Percentiles rank a stretch among this genome's conserved stretches.
Conservation (phyloP, 208 protist genomes). For the Porcisia hertigi region DNA sequence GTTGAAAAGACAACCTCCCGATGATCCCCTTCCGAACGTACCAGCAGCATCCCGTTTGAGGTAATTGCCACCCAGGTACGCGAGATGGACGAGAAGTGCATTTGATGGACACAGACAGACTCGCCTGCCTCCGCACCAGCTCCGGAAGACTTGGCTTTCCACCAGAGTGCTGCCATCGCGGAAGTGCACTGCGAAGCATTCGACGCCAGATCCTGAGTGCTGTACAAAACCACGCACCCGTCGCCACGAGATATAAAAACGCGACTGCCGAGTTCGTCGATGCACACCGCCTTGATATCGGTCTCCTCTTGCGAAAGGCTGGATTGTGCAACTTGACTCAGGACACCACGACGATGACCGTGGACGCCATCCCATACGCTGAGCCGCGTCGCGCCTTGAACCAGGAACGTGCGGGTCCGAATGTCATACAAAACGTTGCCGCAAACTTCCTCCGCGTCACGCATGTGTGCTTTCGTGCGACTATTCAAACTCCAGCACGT, state of each 20-base stretch:
- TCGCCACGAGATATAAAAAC: conserved; percentile 50
- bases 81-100: conserved; percentile 54
- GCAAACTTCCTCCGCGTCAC: conserved; percentile 54
- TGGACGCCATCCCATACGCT: conserved; percentile 60
- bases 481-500: conserved; percentile 38
- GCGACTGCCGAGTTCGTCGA: conserved; percentile 61
- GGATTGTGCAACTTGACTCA: conserved; percentile 38
- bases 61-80: conserved; percentile 51
- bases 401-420: conserved; percentile 45
- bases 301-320: conserved; percentile 19
- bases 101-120: conserved; percentile 33
- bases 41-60: conserved; percentile 40
- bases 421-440: conserved; percentile 42
- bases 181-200: conserved; percentile 10
- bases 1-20: conserved; percentile 20
- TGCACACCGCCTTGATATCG: conserved; percentile 57
- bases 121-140: not conserved
- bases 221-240: conserved; percentile 46
- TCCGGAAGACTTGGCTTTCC: not conserved
- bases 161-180: conserved; percentile 7
- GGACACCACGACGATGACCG: conserved; percentile 42
- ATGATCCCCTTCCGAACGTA: conserved; percentile 42
- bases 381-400: conserved; percentile 64
- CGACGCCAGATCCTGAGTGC: conserved; percentile 26
- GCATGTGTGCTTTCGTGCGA: conserved; percentile 32